Evolutionary conservation across 164 flowering plant species (phyloP).

Genomic region (Brasenia schreberi): DNA sequence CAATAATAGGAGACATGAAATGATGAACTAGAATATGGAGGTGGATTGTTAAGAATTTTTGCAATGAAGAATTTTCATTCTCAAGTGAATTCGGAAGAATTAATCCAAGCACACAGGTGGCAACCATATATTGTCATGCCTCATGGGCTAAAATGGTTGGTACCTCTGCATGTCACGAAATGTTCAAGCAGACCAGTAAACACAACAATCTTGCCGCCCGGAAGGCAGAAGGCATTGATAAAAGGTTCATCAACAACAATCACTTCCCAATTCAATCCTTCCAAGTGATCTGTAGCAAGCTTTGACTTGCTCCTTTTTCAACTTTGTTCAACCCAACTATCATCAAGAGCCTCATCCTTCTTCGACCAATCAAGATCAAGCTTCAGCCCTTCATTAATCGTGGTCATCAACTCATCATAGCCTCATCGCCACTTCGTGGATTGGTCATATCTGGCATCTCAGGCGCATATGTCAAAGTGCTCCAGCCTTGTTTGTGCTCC

Average conservation of each 20-base stretch:
- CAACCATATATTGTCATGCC: conserved; percentile 22
- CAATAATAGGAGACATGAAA: too few relatives aligned
- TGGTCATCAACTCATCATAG: conserved; percentile 24
- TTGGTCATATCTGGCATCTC: conserved; percentile 7
- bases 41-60: too few relatives aligned
- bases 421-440: conserved; percentile 10
- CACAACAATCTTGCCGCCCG: conserved; percentile 91
- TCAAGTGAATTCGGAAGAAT: too few relatives aligned
- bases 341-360: conserved; percentile 79
- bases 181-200: conserved; percentile 72
- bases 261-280: conserved; percentile 83
- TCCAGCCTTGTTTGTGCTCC: conserved; percentile 55
- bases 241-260: conserved; percentile 66
- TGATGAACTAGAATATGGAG: too few relatives aligned
- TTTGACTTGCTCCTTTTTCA: conserved; percentile 37
- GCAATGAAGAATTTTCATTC: too few relatives aligned
- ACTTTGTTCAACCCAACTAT: conserved; percentile 67
- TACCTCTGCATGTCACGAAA: conserved; percentile 52
- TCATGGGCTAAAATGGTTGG: conserved; percentile 85
- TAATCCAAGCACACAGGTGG: too few relatives aligned
- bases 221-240: conserved; percentile 87
- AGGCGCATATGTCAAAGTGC: conserved; percentile 42
- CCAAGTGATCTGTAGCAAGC: conserved; percentile 51
- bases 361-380: conserved; percentile 32
- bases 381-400: conserved; percentile 20